Base-by-base conservation (phyloP, 805 yeast species). In the Lipomyces lipofer region DNA sequence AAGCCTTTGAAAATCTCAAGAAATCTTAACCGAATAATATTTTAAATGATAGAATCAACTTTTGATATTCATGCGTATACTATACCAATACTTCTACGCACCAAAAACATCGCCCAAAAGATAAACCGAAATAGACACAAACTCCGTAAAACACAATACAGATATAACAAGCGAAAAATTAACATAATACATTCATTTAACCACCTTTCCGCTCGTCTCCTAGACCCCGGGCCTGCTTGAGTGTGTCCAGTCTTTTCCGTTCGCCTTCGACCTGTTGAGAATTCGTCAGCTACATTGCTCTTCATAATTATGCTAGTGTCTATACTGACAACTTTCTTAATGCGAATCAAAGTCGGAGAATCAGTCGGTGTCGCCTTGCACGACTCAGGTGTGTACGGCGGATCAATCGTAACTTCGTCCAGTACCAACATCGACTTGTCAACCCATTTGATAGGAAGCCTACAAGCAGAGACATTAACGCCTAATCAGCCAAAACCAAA, bases 171-270 rank as follows among this genome's bases (percentile, higher is more conserved):
- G n/a, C n/a, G n/a, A n/a, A n/a, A n/a, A n/a, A n/a, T n/a, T n/a
- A n/a, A n/a, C n/a, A n/a, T n/a, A n/a, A n/a, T n/a, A 30, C 35
- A 12, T 12, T 12, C 12, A n/a, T 29, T 67, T 52, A 81, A 46
- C 85, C 85, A 19, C 85, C 85, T 64, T 79, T 81, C 59, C 74
- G 73, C 48, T 73, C 75, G 21, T 17, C 39, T n/a, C 5, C 24
- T 13, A 17, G 21, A 9, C 24, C 43, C 24, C 43, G 25, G 8
- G 43, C 43, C n/a, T 27, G 45, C 17, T 15, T 22, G 12, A 42
- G 21, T 6, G 66, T 58, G 44, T 73, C 78, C 54, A 78, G 64
- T 49, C 72, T 72, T 24, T 68, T 68, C 79, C 82, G 78, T 12
- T 76, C 77, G 47, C 76, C 78, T 53, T 73, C 75, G 10, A 46